Evolutionary conservation across 1,284 basidiomycete genomes (phyloP), one percentile per base, ranked within the genome.

Genomic region (Neolentinus lepideus): DNA sequence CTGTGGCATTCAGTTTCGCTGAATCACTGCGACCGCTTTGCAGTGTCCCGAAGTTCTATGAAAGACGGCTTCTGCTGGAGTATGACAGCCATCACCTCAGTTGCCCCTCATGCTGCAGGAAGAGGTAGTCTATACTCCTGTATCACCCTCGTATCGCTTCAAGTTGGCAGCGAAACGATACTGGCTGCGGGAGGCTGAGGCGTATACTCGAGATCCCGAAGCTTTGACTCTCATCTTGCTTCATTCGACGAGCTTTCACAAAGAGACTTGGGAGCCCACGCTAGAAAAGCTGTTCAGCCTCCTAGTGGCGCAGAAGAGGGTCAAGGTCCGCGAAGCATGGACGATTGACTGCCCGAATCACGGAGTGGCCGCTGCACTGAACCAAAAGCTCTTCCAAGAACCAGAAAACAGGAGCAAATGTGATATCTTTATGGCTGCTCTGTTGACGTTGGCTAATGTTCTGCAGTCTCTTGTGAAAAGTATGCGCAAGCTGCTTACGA

Each of bases 231-330:
- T 84, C 25, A 69, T 85, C 38, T 62, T 82, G 22, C 69, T 84
- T 2, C 83, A 85, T 62, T 78, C 81, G 1, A 84, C 83, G 1
- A 82, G 81, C 62, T 84, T 82, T 62, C 82, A 83, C 68, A 85
- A 85, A 63, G 83, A 85, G 65, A 80, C 76, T 1, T 85, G 82
- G 83, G 80, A 83, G 59, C 80, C 84, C 1, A 75, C 77, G 2
- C 59, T 85, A 16, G 66, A 74, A 35, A 69, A 66, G 16, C 62
- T 82, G 2, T 76, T 80, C 56, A 46, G 60, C 0, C 43, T 54
- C 14, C 58, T 53, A 12, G 52, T 6, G 14, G 11, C 14, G 1
- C 1, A 24, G 27, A 22, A 4, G 27, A 22, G 10, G 21, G 8
- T 71, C 11, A 74, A 71, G 54, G 71, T 80, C 51, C 70, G 72